phyloP scores from a whole-genome alignment of 2,329 filamentous ascomycete genomes.

The Verticillium isaacii region DNA sequence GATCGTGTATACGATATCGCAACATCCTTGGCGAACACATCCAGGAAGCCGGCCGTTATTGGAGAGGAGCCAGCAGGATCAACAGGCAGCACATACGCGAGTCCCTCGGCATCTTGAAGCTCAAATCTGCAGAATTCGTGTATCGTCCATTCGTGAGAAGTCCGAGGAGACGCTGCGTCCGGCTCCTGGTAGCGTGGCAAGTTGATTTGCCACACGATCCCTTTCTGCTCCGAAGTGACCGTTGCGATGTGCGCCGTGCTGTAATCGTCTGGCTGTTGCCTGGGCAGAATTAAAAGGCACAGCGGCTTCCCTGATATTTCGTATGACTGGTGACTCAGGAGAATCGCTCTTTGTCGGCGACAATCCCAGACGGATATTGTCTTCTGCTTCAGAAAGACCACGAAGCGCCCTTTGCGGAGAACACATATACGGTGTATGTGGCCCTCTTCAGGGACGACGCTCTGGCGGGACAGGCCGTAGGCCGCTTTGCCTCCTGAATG shows the following conservation, averaged over 20 bases:
- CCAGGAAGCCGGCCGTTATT: slow-evolving; percentile 71
- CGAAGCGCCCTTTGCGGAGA: slow-evolving; percentile 69
- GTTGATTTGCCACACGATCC: slow-evolving; percentile 74
- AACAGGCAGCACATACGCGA: slow-evolving; percentile 70
- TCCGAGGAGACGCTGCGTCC: slow-evolving; percentile 24
- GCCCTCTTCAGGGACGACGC: slow-evolving; percentile 59
- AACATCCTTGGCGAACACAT: slow-evolving; percentile 80
- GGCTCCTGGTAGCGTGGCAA: slow-evolving; percentile 45
- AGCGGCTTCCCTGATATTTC: slow-evolving; percentile 65
- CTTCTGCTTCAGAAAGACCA: slow-evolving; percentile 72
- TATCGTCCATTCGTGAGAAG: slow-evolving; percentile 34
- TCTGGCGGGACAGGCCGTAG: slow-evolving; percentile 59
- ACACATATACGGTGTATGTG: slow-evolving; percentile 79
- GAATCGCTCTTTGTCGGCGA: slow-evolving; percentile 49
- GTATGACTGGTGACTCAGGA: slow-evolving; percentile 57
- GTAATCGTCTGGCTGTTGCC: slow-evolving; percentile 49
- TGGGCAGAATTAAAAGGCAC: slow-evolving; percentile 72
- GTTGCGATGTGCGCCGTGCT: slow-evolving; percentile 71
- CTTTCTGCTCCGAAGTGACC: slow-evolving; percentile 71
- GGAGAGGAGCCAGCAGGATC: slow-evolving; percentile 76
- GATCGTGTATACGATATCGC: slow-evolving; percentile 77
- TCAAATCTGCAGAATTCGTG: slow-evolving; percentile 68
- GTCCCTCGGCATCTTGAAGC: slow-evolving; percentile 53
- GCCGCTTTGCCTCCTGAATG: slow-evolving; percentile 50
- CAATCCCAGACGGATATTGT: slow-evolving; percentile 78